Base-by-base conservation (phyloP, 805 yeast genomes). In the Hanseniaspora osmophila region DNA sequence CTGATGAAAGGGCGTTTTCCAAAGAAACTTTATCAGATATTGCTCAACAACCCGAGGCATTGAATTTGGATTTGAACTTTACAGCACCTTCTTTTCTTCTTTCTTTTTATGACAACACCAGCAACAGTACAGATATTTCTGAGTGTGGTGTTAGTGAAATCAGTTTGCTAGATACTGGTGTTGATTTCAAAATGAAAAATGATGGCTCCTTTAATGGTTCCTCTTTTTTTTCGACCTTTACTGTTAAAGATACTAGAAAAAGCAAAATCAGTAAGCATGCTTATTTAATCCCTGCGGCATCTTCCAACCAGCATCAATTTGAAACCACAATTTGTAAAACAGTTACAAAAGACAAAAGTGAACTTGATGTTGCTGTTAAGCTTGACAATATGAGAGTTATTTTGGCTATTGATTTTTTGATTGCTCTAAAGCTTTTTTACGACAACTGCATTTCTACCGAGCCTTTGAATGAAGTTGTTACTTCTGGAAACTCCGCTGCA, bases 361-460 rank as follows among this genome's bases (percentile, higher is more conserved):
- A 69, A 33, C 67, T 75, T 5, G 71, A 75, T 17, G 71, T 90
- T 10, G 94, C 96, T 0, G 75, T 74, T 47, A 72, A 82, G 10
- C 18, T 46, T 13, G 48, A 46, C 15, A 46, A 46, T 29, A 19
- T 46, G 22, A 46, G 43, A 19, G 33, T 46, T 2, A 78, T 92
- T 42, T 59, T 92, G 29, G 96, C 96, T 0, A 65, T 92, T 52
- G 97, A 88, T 57, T 88, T 85, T 60, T 56, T 90, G 33, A 75
- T 88, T 60, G 84, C 92, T 1, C 55, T 92, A 52, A 83, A 83
- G 43, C 49, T 57, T 0, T 88, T 80, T 22, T 22, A 22, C 27
- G 27, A 22, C 7, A 22, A 7, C 27, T 22, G 27, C 27, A 22
- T 22, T 7, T 22, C 27, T 22, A 7, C 27, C 7, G 27, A 22